Evolutionary conservation across 345 rosid species (phyloP).

Genomic region (Gossypium thurberi): DNA sequence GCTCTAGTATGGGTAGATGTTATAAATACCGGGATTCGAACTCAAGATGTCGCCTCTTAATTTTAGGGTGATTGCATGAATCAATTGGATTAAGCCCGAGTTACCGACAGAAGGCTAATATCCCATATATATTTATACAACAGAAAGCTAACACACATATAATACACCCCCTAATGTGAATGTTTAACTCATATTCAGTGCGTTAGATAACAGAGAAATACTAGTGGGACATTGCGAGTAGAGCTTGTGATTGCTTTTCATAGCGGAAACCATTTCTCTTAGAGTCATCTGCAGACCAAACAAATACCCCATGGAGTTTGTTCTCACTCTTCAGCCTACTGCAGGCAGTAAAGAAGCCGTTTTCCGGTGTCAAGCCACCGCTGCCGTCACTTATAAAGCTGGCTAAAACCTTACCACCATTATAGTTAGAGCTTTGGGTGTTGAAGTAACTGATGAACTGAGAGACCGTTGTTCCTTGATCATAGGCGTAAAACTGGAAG

Average conservation of each 20-base stretch:
- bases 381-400: slow-evolving; percentile 28
- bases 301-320: slow-evolving; percentile 32
- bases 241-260: slow-evolving; percentile 34
- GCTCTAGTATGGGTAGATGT: too few species aligned
- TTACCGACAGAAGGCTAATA: neutral
- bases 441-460: slow-evolving; percentile 33
- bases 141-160: neutral
- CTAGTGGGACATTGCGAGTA: slow-evolving; percentile 26
- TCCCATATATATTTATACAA: neutral
- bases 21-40: too few species aligned
- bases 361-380: slow-evolving; percentile 30
- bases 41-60: too few species aligned
- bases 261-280: slow-evolving; percentile 18
- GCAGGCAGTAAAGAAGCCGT: slow-evolving; percentile 38
- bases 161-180: neutral
- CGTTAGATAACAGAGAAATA: neutral
- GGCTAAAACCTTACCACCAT: slow-evolving; percentile 25
- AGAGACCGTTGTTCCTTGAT: slow-evolving; percentile 21
- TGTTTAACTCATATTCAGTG: neutral
- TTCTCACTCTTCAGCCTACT: slow-evolving; percentile 20
- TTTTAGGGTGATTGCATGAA: too few species aligned
- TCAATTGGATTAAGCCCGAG: neutral
- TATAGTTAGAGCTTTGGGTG: slow-evolving; percentile 29
- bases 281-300: slow-evolving; percentile 44
- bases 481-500: too few species aligned